Conservation (phyloP, 352 stramenopile genomes). For the Globisporangium lucens region DNA sequence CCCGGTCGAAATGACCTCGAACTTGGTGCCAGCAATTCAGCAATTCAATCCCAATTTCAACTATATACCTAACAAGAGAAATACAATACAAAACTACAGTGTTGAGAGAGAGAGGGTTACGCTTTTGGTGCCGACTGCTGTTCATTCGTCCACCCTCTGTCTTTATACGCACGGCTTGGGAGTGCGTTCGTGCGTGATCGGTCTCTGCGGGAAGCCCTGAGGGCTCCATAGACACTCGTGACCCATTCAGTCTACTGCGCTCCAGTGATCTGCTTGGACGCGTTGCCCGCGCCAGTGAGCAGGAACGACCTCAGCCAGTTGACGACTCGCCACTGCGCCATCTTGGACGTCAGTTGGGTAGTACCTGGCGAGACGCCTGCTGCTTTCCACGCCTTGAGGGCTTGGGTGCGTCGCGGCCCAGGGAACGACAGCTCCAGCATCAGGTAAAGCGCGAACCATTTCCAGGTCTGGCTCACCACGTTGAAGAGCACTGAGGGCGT, state of each 20-base stretch:
- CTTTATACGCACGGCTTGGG: too few relatives aligned
- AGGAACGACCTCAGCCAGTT: not conserved
- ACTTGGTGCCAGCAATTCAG: too few relatives aligned
- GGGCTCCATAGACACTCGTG: too few relatives aligned
- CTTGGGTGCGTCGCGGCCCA: not conserved
- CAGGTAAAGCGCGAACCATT: constrained; percentile 1
- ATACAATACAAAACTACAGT: too few relatives aligned
- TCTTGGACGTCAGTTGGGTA: not conserved
- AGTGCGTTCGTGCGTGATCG: too few relatives aligned
- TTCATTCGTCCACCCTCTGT: too few relatives aligned
- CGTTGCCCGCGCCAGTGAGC: not conserved
- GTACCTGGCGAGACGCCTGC: not conserved
- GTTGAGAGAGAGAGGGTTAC: too few relatives aligned
- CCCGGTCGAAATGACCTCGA: too few relatives aligned
- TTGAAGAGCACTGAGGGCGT: not conserved
- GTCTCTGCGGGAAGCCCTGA: too few relatives aligned
- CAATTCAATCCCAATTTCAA: too few relatives aligned
- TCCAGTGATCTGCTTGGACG: not conserved
- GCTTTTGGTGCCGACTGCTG: too few relatives aligned
- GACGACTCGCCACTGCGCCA: constrained; percentile 1
- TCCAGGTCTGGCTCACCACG: not conserved
- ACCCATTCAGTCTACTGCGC: not conserved
- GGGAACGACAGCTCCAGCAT: not conserved
- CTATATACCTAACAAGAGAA: too few relatives aligned
- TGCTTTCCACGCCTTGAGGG: not conserved